Evolutionary conservation across 2,329 filamentous ascomycete species (phyloP).

Genomic region (Aspergillus tamarii): DNA sequence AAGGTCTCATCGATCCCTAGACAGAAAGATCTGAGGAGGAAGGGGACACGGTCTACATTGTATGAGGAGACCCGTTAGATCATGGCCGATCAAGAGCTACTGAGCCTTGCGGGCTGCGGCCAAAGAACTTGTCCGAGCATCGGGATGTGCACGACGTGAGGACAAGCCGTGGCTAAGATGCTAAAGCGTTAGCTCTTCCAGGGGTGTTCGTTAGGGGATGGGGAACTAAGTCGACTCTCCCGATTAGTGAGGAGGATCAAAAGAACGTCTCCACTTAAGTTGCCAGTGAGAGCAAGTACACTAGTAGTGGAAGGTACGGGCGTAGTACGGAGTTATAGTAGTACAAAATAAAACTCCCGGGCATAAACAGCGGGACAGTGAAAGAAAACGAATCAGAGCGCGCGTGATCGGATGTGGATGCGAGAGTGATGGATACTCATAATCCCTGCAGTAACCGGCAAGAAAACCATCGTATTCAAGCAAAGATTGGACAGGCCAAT

Average conservation of each 20-base stretch:
- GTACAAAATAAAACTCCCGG: not conserved
- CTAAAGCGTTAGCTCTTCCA: slow-evolving; percentile 25
- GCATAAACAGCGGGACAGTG: slow-evolving; percentile 12
- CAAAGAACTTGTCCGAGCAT: slow-evolving; percentile 6
- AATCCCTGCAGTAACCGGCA: not conserved
- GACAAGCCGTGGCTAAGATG: slow-evolving; percentile 19
- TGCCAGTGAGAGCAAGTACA: slow-evolving; percentile 30
- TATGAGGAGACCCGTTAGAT: slow-evolving; percentile 15
- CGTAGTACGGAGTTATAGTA: too few species aligned
- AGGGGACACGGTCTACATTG: slow-evolving; percentile 10
- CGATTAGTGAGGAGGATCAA: slow-evolving; percentile 33
- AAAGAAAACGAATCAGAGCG: slow-evolving; percentile 6
- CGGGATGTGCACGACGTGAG: slow-evolving; percentile 16
- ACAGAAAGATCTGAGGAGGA: slow-evolving; percentile 17
- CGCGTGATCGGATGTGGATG: not conserved
- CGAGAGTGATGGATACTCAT: not conserved
- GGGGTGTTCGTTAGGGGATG: slow-evolving; percentile 39
- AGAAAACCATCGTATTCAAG: not conserved
- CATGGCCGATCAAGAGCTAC: slow-evolving; percentile 15
- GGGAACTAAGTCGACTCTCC: slow-evolving; percentile 34
- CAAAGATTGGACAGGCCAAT: not conserved
- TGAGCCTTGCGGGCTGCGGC: slow-evolving; percentile 12
- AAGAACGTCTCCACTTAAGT: slow-evolving; percentile 33
- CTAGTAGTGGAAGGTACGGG: not conserved
- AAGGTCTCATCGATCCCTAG: slow-evolving; percentile 12